Percentiles rank a stretch among this genome's conserved stretches.
Conservation (phyloP, 495 filamentous ascomycete species). For the Aspergillus heteromorphus region DNA sequence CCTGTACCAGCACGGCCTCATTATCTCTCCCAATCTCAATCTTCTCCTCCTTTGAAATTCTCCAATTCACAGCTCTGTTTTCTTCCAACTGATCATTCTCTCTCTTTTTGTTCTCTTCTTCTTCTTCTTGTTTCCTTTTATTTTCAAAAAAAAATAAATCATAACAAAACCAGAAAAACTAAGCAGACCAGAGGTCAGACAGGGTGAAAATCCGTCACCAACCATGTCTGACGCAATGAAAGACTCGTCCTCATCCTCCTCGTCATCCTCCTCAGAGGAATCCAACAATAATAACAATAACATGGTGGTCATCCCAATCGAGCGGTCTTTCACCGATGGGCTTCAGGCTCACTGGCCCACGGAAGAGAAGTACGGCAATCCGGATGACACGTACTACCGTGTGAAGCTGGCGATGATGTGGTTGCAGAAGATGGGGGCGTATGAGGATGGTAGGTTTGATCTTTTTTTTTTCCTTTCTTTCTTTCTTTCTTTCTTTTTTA, state of each 20-base stretch:
- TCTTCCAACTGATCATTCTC: too few species aligned
- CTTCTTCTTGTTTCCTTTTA: not conserved
- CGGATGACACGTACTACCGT: slow-evolving; percentile 21
- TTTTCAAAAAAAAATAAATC: not conserved
- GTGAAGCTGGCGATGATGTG: slow-evolving; percentile 32
- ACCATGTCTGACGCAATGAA: slow-evolving; percentile 8
- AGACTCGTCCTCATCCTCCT: not conserved
- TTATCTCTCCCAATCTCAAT: slow-evolving; percentile 10
- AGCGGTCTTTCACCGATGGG: slow-evolving; percentile 31
- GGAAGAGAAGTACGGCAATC: slow-evolving; percentile 16
- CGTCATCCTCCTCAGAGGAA: slow-evolving; percentile 7
- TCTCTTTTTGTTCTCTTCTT: too few species aligned
- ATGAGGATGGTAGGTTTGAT: slow-evolving; percentile 27
- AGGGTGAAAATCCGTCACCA: not conserved
- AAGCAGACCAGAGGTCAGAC: too few species aligned
- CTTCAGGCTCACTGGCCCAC: slow-evolving; percentile 27
- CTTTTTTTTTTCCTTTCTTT: slow-evolving; percentile 5
- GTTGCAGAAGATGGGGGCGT: slow-evolving; percentile 28
- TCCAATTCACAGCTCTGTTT: too few species aligned
- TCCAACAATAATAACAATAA: too few species aligned
- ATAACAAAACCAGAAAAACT: not conserved
- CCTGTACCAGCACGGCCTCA: not conserved
- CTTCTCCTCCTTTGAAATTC: not conserved
- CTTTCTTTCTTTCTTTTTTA: not conserved
- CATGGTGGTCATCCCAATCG: slow-evolving; percentile 26